Evolutionary conservation across 176 grass and related monocot species (phyloP).

Genomic region (Triticum dicoccoides): DNA sequence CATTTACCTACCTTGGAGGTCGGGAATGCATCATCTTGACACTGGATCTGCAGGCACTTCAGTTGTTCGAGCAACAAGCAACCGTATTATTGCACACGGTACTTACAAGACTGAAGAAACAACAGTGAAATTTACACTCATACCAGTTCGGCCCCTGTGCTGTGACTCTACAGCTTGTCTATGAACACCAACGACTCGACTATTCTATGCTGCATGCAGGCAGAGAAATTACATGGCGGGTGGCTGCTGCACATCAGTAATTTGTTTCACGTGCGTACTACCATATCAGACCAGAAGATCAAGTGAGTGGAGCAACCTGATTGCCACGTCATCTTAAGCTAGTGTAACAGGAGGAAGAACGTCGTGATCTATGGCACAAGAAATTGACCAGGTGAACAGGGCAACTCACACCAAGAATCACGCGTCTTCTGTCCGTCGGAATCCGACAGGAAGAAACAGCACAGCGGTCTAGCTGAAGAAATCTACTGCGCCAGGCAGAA

Average conservation of each 20-base stretch:
- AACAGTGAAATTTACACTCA: constrained; percentile 16
- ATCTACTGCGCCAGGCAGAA: constrained; percentile 68
- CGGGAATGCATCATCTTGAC: constrained; percentile 8
- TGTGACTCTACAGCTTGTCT: neutral
- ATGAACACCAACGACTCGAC: neutral
- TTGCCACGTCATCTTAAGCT: neutral
- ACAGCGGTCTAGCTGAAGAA: constrained; percentile 59
- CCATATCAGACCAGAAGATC: neutral
- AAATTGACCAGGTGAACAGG: neutral
- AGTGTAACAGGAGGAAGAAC: neutral
- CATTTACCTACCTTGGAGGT: neutral
- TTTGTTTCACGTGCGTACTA: neutral
- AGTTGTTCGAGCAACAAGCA: neutral
- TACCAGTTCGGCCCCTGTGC: neutral
- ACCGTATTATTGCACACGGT: constrained; percentile 22
- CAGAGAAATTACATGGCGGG: neutral
- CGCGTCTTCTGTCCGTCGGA: neutral
- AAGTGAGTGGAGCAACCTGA: constrained; percentile 3
- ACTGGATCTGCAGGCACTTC: constrained; percentile 14
- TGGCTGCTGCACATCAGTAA: neutral
- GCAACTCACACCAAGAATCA: neutral
- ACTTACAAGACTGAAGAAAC: neutral
- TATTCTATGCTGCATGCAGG: neutral
- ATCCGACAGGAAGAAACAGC: neutral
- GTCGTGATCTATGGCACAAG: neutral